Evolutionary conservation across 2,329 filamentous ascomycete genomes (phyloP).

Genomic region (Cercospora beticola): DNA sequence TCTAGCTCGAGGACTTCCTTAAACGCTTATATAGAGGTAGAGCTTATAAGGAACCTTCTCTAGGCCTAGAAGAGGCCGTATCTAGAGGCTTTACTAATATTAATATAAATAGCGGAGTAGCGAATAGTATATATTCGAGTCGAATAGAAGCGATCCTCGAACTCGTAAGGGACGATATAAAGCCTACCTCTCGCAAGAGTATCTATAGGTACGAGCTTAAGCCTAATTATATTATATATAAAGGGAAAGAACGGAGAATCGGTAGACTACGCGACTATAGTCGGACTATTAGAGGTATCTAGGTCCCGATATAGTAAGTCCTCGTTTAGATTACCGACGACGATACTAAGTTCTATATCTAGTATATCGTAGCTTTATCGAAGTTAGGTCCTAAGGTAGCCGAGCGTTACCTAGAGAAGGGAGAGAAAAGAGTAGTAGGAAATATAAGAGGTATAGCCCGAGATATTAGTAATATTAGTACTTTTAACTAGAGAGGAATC

Average conservation of each 20-base stretch:
- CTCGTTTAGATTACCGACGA: not conserved
- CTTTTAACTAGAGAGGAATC: not conserved
- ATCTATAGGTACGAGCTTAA: not conserved
- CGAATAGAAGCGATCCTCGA: not conserved
- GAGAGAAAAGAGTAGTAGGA: not conserved
- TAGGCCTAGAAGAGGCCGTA: not conserved
- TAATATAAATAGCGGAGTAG: not conserved
- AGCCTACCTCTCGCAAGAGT: not conserved
- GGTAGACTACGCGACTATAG: not conserved
- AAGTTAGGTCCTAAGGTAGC: not conserved
- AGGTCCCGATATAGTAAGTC: not conserved
- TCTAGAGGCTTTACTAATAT: not conserved
- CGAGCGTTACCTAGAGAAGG: not conserved
- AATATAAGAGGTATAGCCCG: not conserved
- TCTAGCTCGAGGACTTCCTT: not conserved
- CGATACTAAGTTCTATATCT: not conserved
- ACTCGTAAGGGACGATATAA: not conserved
- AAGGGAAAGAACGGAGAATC: not conserved
- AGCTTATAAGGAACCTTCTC: not conserved
- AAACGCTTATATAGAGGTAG: not conserved
- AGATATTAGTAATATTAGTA: not conserved
- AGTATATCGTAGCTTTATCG: not conserved
- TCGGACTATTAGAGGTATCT: not conserved
- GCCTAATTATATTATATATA: not conserved
- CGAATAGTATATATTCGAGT: not conserved